Conservation (phyloP, 345 rosid genomes). For the Eucalyptus sp. region DNA sequence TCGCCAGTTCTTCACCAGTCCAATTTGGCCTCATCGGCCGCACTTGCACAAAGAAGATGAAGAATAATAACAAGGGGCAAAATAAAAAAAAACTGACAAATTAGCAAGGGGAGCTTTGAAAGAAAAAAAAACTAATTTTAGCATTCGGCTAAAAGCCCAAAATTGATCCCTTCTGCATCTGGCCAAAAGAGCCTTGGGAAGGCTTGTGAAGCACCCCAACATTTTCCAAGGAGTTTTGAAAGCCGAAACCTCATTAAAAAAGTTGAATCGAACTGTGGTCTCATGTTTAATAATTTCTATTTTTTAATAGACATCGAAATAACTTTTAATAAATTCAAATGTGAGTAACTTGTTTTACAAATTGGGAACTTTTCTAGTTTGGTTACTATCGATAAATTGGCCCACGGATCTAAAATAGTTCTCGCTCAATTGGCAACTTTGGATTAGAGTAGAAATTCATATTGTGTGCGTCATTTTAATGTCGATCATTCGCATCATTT, state of each 20-base stretch:
- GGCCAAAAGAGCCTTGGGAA: no score
- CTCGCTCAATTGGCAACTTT: background rate
- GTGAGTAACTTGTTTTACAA: background rate
- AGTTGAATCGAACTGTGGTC: no score
- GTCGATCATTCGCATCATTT: background rate
- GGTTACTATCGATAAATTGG: background rate
- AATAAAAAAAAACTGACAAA: no score
- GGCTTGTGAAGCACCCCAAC: no score
- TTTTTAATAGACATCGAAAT: background rate
- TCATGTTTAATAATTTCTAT: background rate
- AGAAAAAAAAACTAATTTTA: no score
- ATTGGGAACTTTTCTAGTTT: background rate
- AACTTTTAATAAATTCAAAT: background rate
- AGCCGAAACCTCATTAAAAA: no score
- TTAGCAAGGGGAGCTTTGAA: no score
- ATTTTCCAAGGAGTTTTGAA: no score
- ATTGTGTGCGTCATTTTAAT: background rate
- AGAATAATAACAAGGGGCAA: no score
- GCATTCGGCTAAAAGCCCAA: accelerated
- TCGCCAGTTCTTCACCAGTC: accelerated
- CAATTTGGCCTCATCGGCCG: accelerated
- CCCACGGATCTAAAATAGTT: no score
- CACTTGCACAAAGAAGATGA: no score
- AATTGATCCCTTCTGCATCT: no score
- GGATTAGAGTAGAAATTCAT: background rate